phyloP scores from a whole-genome alignment of 2,329 filamentous ascomycete genomes.

The Dactylonectria estremocensis region DNA sequence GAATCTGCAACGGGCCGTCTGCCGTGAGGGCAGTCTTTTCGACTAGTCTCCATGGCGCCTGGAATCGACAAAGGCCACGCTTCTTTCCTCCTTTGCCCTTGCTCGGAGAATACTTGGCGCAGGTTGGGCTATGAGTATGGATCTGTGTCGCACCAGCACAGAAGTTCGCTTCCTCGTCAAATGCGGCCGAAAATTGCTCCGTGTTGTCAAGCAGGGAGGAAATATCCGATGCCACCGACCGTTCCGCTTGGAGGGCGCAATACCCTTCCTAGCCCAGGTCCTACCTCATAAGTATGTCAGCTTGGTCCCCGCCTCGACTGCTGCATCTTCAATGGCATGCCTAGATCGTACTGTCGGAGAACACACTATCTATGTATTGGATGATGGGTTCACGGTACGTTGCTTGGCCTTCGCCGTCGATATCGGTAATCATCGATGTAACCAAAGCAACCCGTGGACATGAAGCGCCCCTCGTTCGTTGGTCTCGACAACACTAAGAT shows the following conservation, averaged over 20 bases:
- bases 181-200: background rate
- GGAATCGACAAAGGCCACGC: slow-evolving; percentile 24
- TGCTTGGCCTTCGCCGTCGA: slow-evolving; percentile 30
- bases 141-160: slow-evolving; percentile 12
- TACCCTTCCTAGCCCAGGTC: too few species aligned
- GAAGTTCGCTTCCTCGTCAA: slow-evolving; percentile 26
- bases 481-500: slow-evolving; percentile 3
- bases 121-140: slow-evolving; percentile 19
- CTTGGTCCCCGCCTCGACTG: too few species aligned
- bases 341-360: background rate
- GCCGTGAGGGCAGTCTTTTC: slow-evolving; percentile 17
- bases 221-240: background rate
- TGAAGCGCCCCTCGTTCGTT: slow-evolving; percentile 24
- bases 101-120: slow-evolving; percentile 11
- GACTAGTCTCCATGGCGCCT: slow-evolving; percentile 27
- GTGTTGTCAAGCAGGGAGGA: background rate
- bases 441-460: slow-evolving; percentile 21
- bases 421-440: background rate
- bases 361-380: slow-evolving; percentile 10
- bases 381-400: slow-evolving; percentile 16
- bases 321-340: too few species aligned
- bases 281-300: too few species aligned
- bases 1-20: slow-evolving; percentile 17
- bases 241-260: too few species aligned
- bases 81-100: background rate